Conservation (phyloP, 2,329 filamentous ascomycete species). For the Colletotrichum abscissum region DNA sequence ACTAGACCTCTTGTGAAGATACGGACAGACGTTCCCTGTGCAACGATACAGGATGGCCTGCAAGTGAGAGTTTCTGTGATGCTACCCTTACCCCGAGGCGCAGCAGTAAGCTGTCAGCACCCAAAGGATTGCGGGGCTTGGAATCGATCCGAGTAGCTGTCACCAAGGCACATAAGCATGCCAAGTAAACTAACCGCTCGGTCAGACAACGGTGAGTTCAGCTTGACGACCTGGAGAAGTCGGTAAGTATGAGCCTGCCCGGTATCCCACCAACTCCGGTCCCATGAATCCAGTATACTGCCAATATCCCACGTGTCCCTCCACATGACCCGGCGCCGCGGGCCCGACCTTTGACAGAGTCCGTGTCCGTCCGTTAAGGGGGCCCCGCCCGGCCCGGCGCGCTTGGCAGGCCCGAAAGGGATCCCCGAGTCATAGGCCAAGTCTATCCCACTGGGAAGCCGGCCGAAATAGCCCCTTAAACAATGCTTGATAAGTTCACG, state of each 20-base stretch:
- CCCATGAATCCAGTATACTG: background rate
- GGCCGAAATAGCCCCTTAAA: background rate
- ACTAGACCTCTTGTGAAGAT: background rate
- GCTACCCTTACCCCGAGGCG: background rate
- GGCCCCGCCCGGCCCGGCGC: background rate
- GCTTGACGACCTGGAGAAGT: background rate
- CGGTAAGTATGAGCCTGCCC: background rate
- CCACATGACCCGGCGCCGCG: background rate
- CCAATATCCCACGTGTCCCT: background rate
- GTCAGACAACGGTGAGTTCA: background rate
- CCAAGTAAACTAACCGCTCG: conserved; percentile 1
- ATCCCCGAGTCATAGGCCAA: conserved; percentile 9
- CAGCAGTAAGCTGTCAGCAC: background rate
- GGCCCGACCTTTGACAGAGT: conserved; percentile 7
- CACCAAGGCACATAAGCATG: background rate
- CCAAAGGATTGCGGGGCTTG: background rate
- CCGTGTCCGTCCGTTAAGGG: conserved; percentile 5
- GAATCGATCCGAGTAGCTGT: background rate
- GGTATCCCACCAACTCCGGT: too few relatives aligned
- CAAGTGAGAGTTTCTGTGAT: background rate
- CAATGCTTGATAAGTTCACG: background rate
- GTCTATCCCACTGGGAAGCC: conserved; percentile 8
- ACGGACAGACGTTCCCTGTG: background rate
- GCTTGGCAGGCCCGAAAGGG: background rate
- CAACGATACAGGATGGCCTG: background rate